phyloP scores from a whole-genome alignment of 1,284 basidiomycete genomes.

The Apiotrichum domesticum region DNA sequence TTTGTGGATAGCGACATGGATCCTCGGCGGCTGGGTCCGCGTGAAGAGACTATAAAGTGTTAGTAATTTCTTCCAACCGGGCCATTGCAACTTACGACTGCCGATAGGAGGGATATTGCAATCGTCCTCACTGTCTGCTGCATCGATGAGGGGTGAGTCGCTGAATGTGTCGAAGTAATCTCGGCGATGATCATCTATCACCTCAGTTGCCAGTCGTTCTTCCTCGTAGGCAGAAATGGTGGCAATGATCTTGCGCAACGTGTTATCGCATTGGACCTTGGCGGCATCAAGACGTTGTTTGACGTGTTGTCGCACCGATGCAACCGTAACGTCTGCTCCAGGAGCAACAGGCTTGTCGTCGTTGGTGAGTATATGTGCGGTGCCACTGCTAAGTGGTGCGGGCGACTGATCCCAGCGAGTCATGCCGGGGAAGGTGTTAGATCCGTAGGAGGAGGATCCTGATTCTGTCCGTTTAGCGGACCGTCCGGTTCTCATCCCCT shows the following conservation, averaged over 20 bases:
- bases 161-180: conserved; percentile 45
- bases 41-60: conserved; percentile 19
- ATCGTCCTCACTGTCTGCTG: conserved; percentile 37
- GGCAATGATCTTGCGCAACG: conserved; percentile 83
- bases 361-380: background rate
- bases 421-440: conserved; percentile 32
- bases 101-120: conserved; percentile 10
- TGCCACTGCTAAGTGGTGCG: conserved; percentile 24
- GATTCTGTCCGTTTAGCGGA: conserved; percentile 5
- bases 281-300: conserved; percentile 86
- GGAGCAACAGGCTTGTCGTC: conserved; percentile 29
- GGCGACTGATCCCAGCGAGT: conserved; percentile 43
- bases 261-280: conserved; percentile 93
- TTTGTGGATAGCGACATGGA: conserved; percentile 31
- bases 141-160: conserved; percentile 34
- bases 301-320: conserved; percentile 88
- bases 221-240: conserved; percentile 93
- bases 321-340: conserved; percentile 38
- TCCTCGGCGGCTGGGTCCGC: conserved; percentile 33
- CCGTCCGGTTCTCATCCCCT: background rate
- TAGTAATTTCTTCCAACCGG: background rate
- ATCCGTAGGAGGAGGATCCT: conserved; percentile 30
- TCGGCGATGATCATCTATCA: conserved; percentile 21
- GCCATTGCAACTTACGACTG: conserved; percentile 1
- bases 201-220: conserved; percentile 52